Conservation (phyloP, 495 filamentous ascomycete genomes). For the Hypoxylon intermedium region DNA sequence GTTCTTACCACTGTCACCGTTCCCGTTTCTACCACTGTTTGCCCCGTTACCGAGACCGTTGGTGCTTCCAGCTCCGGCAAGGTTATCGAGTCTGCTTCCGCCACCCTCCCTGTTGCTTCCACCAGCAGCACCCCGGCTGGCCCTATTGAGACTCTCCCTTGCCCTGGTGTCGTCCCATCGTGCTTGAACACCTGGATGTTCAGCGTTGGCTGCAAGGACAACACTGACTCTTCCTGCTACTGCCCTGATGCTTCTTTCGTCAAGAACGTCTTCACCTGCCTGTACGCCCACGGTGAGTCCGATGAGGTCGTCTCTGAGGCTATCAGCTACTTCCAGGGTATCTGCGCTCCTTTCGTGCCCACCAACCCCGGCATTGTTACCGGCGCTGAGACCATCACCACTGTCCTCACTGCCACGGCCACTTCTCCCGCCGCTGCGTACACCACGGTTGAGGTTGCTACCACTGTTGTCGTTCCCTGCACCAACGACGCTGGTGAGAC, state of each 20-base stretch:
- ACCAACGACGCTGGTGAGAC: slow-evolving; percentile 55
- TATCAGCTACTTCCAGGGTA: slow-evolving; percentile 85
- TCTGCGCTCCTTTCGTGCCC: slow-evolving; percentile 78
- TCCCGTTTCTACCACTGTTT: slow-evolving; percentile 68
- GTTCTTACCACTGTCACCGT: slow-evolving; percentile 63
- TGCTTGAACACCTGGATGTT: slow-evolving; percentile 95
- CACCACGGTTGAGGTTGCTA: slow-evolving; percentile 66
- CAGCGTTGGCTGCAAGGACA: slow-evolving; percentile 76
- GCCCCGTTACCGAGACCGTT: slow-evolving; percentile 55
- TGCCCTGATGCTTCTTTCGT: slow-evolving; percentile 81
- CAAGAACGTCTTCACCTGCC: slow-evolving; percentile 79
- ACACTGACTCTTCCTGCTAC: slow-evolving; percentile 84
- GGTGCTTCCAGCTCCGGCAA: slow-evolving; percentile 30
- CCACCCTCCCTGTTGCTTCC: slow-evolving; percentile 35
- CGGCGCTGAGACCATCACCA: slow-evolving; percentile 62
- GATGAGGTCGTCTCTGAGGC: slow-evolving; percentile 71
- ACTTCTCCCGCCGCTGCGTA: slow-evolving; percentile 54
- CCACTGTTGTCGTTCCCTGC: slow-evolving; percentile 61
- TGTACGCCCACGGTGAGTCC: slow-evolving; percentile 75
- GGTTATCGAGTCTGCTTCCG: too few species aligned
- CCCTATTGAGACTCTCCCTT: slow-evolving; percentile 55
- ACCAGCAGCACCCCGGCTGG: slow-evolving; percentile 47
- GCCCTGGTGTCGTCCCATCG: slow-evolving; percentile 78
- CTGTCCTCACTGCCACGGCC: slow-evolving; percentile 62
- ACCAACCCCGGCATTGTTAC: slow-evolving; percentile 87